These are phyloP conservation scores for Diospyros lotus DNA, from an alignment of 148 eudicot genomes.

Conservation along the genomic window DNA sequence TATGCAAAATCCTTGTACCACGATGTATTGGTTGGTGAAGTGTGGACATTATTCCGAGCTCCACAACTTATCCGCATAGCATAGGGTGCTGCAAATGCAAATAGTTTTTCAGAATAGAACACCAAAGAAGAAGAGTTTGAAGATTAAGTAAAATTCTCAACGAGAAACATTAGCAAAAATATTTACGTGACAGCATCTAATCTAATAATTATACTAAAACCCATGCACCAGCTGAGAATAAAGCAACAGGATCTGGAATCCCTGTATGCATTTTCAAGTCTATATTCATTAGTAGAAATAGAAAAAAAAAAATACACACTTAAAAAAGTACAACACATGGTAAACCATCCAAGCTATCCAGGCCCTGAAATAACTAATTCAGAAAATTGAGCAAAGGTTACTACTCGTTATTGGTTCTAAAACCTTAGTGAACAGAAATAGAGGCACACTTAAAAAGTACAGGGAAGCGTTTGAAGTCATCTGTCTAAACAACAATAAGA, in stretches of 20 bases:
- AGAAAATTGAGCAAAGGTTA: slow-evolving; percentile 1
- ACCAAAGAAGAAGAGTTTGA: background rate
- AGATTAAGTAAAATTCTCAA: background rate
- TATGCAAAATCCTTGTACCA: slow-evolving; percentile 91
- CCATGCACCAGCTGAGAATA: background rate
- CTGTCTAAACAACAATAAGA: too few relatives aligned
- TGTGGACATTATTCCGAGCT: slow-evolving; percentile 56
- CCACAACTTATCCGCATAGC: slow-evolving; percentile 94
- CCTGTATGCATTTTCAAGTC: background rate
- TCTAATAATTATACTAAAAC: background rate
- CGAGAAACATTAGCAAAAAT: background rate
- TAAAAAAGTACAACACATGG: too few relatives aligned
- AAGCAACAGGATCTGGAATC: background rate
- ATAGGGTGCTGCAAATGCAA: slow-evolving; percentile 56
- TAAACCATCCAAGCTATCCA: too few relatives aligned
- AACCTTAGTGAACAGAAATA: background rate
- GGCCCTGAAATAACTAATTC: background rate
- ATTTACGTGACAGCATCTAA: background rate
- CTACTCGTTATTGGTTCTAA: background rate
- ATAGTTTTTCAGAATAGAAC: background rate
- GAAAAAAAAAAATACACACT: too few relatives aligned
- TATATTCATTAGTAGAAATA: background rate
- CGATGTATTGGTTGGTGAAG: slow-evolving; percentile 65
- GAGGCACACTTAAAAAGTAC: background rate
- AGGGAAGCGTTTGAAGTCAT: too few relatives aligned